Conservation (phyloP, 2,329 filamentous ascomycete genomes). For the Didymella pomorum region DNA sequence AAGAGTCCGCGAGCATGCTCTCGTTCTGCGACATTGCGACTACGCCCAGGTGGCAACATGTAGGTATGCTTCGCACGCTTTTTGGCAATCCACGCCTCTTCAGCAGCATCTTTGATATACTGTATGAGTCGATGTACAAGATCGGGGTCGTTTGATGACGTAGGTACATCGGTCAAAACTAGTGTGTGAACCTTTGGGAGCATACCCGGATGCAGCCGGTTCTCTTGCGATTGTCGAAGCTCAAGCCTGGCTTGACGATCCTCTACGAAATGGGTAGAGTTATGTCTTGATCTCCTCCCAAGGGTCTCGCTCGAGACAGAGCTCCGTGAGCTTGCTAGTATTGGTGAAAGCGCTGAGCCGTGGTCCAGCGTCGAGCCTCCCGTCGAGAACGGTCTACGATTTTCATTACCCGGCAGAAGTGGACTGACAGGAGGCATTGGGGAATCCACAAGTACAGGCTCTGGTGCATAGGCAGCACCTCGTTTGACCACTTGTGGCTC, state of each 20-base stretch:
- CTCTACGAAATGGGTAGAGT: conserved; percentile 38
- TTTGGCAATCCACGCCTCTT: conserved; percentile 62
- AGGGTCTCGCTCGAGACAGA: not conserved
- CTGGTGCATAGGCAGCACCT: conserved; percentile 57
- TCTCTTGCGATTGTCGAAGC: conserved; percentile 44
- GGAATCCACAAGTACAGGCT: conserved; percentile 47
- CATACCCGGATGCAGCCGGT: conserved; percentile 62
- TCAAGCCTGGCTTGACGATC: conserved; percentile 42
- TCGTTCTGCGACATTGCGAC: conserved; percentile 58
- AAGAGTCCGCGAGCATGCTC: conserved; percentile 62
- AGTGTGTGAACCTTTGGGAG: conserved; percentile 63
- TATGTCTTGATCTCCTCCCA: conserved; percentile 29
- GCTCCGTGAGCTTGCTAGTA: conserved; percentile 12
- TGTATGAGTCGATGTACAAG: conserved; percentile 54
- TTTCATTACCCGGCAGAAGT: conserved; percentile 14
- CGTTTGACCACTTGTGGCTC: conserved; percentile 48
- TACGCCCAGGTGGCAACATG: conserved; percentile 64
- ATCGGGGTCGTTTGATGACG: conserved; percentile 53
- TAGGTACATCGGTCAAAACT: conserved; percentile 65
- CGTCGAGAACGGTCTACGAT: conserved; percentile 10
- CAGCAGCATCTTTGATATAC: conserved; percentile 65
- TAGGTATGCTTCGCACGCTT: conserved; percentile 65
- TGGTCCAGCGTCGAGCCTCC: conserved; percentile 8
- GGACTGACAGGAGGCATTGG: conserved; percentile 30
- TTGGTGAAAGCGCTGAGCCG: conserved; percentile 28